These are phyloP conservation scores for Globisporangium emineosum DNA, from an alignment of 352 stramenopile genomes.

Conservation along the genomic window DNA sequence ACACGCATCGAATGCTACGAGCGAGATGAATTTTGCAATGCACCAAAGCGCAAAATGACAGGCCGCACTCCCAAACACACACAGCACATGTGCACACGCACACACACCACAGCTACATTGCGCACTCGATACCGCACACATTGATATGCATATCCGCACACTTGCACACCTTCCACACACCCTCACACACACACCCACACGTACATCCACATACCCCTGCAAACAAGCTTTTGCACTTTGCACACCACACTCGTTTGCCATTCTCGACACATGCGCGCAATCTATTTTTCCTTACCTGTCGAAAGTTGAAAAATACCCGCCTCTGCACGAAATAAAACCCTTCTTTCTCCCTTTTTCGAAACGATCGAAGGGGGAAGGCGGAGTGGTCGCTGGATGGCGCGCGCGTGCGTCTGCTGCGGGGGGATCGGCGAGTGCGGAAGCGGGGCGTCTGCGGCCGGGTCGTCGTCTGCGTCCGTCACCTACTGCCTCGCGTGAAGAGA, in stretches of 20 bases:
- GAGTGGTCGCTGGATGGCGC: neutral
- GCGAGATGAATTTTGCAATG: neutral
- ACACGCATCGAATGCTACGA: neutral
- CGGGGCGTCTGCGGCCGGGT: neutral
- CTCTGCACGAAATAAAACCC: slow-evolving; percentile 9
- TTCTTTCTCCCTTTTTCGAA: slow-evolving; percentile 9
- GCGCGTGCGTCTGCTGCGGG: neutral
- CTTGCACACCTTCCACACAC: neutral
- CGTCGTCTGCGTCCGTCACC: neutral
- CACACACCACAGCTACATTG: neutral
- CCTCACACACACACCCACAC: neutral
- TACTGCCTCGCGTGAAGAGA: slow-evolving; percentile 2
- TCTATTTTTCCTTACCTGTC: slow-evolving; percentile 15
- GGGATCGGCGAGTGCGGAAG: neutral
- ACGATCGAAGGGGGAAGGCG: slow-evolving; percentile 1
- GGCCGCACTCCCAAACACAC: neutral
- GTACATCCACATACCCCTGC: neutral
- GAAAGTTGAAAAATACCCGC: slow-evolving; percentile 2
- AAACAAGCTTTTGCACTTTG: slow-evolving; percentile 1
- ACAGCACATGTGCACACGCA: neutral
- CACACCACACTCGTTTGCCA: slow-evolving; percentile 1
- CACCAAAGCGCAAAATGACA: neutral
- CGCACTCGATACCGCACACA: neutral
- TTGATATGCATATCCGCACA: slow-evolving; percentile 14
- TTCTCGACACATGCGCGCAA: neutral